Evolutionary conservation across 2,329 filamentous ascomycete genomes (phyloP), one percentile per base, ranked within the genome.

Genomic region (Botrytis cinerea): DNA sequence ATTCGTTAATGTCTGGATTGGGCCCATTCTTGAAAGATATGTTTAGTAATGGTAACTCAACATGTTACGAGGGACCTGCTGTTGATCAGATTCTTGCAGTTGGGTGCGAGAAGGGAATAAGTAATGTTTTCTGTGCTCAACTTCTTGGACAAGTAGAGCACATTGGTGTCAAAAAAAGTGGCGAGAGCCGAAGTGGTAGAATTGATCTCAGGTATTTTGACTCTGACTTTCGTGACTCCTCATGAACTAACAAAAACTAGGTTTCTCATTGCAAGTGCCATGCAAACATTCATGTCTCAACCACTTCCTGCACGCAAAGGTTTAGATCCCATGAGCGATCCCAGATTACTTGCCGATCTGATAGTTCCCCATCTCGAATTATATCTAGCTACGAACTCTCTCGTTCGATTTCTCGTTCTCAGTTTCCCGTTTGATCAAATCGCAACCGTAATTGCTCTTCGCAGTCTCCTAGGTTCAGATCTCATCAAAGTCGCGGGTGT

Each of bases 301-400:
- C 87, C 87, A 73, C 84, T 84, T 1, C 80, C 87, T 12, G 79
- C 84, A 5, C 84, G 85, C 72, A 86, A 88, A 74, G 84, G 84
- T 5, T 83, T 85, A 46, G 85, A 86, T 73, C 88, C 87, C 0
- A 87, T 89, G 74, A 83, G 84, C 25, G 86, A 88, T 76, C 84
- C 87, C 1, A 82, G 85, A 35, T 82, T 88, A 25, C 84, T 91
- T 2, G 89, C 89, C 2, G 86, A 86, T 0, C 83, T 90, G 2
- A 84, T 91, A 35, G 83, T 91, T 57, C 87, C 89, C 1, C 87
- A 90, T 74, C 83, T 91, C 1, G 89, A 91, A 77, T 85, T 86
- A 0, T 91, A 89, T 75, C 82, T 91, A 67, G 84, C 85, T 7
- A 82, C 84, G 2, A 87, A 90, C 75, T 78, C 84, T 3, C 82